These are phyloP conservation scores for Elaeis oleifera DNA, from an alignment of 202 grass and related monocot genomes.

Conservation along the genomic window DNA sequence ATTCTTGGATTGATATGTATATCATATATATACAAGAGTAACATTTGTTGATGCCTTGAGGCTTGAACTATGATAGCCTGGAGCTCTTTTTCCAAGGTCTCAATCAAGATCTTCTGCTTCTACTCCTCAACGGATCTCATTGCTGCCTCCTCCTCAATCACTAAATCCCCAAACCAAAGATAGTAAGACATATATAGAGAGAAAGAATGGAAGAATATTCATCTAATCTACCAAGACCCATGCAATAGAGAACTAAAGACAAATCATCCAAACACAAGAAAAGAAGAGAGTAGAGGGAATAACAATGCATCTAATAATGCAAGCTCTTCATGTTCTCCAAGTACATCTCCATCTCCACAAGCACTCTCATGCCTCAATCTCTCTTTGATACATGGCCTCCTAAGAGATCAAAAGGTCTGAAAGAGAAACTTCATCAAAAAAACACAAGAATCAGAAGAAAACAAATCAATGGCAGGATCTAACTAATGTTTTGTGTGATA, in stretches of 20 bases:
- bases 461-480: too few relatives aligned
- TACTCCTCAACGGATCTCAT: conserved; percentile 76
- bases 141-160: conserved; percentile 43
- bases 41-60: too few relatives aligned
- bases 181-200: too few relatives aligned
- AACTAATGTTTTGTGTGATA: too few relatives aligned
- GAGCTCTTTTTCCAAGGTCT: conserved; percentile 24
- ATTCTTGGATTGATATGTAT: too few relatives aligned
- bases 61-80: conserved; percentile 29
- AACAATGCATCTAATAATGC: conserved; percentile 73
- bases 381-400: too few relatives aligned
- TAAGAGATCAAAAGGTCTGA: too few relatives aligned
- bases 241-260: too few relatives aligned
- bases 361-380: background rate
- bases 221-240: background rate
- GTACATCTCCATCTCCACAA: conserved; percentile 58
- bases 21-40: too few relatives aligned
- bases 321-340: conserved; percentile 72
- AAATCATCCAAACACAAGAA: background rate
- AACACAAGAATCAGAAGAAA: too few relatives aligned
- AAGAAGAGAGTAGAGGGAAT: background rate
- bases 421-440: too few relatives aligned
- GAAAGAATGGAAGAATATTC: background rate
- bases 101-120: conserved; percentile 58
- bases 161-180: conserved; percentile 15